Conservation (phyloP, 2,329 filamentous ascomycete species). For the Microdochium trichocladiopsis region DNA sequence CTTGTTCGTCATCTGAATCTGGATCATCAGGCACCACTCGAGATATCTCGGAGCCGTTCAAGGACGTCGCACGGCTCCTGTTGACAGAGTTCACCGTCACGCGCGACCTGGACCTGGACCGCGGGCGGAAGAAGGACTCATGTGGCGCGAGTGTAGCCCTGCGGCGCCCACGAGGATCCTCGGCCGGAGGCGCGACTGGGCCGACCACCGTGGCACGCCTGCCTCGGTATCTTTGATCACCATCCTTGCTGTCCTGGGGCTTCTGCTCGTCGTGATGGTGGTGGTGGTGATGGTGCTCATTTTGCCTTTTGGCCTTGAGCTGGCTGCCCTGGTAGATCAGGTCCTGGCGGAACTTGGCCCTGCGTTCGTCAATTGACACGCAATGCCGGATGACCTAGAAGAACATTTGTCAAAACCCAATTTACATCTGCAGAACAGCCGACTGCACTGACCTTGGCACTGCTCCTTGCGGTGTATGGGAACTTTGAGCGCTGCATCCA, state of each 20-base stretch:
- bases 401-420: neutral
- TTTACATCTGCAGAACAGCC: too few relatives aligned
- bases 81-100: constrained; percentile 12
- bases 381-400: constrained; percentile 55
- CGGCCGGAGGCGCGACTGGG: neutral
- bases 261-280: constrained; percentile 2
- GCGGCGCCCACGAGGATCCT: constrained; percentile 3
- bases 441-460: constrained; percentile 30
- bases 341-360: constrained; percentile 67
- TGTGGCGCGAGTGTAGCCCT: constrained; percentile 2
- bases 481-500: constrained; percentile 78
- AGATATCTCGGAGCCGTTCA: constrained; percentile 23
- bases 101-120: constrained; percentile 23
- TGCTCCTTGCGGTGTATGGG: constrained; percentile 56
- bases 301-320: constrained; percentile 7
- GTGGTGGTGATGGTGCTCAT: constrained; percentile 10
- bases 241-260: neutral
- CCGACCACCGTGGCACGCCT: constrained; percentile 8
- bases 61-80: constrained; percentile 6
- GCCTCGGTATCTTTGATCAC: constrained; percentile 5
- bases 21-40: constrained; percentile 25
- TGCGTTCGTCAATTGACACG: constrained; percentile 63
- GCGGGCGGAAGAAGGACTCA: constrained; percentile 21
- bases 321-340: constrained; percentile 48
- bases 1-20: constrained; percentile 48